Evolutionary conservation across 2,329 filamentous ascomycete genomes (phyloP).

Genomic region (Trichoderma atroviride): DNA sequence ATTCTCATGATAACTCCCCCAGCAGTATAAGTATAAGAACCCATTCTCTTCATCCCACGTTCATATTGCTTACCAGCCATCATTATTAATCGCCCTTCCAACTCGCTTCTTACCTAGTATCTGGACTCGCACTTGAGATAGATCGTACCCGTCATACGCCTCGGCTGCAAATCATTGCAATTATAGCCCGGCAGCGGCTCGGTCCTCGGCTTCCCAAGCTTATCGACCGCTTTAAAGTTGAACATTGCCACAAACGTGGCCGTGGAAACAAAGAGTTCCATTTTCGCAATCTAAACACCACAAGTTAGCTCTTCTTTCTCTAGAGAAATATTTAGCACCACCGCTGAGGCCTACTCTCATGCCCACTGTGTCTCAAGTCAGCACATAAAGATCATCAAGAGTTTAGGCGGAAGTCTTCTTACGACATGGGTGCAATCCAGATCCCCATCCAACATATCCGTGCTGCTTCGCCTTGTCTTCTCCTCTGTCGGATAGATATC

Average conservation of each 20-base stretch:
- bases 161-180: slow-evolving; percentile 16
- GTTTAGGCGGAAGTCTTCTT: slow-evolving; percentile 23
- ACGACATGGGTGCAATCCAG: slow-evolving; percentile 42
- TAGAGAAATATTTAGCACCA: not conserved
- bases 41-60: not conserved
- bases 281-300: slow-evolving; percentile 50
- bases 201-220: slow-evolving; percentile 37
- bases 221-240: slow-evolving; percentile 49
- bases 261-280: slow-evolving; percentile 54
- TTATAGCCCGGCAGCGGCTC: slow-evolving; percentile 27
- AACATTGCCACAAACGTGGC: slow-evolving; percentile 54
- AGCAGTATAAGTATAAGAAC: not conserved
- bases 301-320: slow-evolving; percentile 25
- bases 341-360: slow-evolving; percentile 7
- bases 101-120: not conserved
- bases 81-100: not conserved
- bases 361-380: slow-evolving; percentile 10
- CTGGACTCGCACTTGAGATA: slow-evolving; percentile 20
- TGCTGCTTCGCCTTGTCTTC: slow-evolving; percentile 45
- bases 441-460: slow-evolving; percentile 42
- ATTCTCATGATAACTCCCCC: not conserved
- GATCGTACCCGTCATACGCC: not conserved
- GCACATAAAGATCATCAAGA: not conserved
- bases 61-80: not conserved
- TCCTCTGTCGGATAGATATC: slow-evolving; percentile 50